Percentiles rank a stretch among this genome's conserved stretches.
Conservation (phyloP, 257 asterid genomes). For the Galeopsis tetrahit region DNA sequence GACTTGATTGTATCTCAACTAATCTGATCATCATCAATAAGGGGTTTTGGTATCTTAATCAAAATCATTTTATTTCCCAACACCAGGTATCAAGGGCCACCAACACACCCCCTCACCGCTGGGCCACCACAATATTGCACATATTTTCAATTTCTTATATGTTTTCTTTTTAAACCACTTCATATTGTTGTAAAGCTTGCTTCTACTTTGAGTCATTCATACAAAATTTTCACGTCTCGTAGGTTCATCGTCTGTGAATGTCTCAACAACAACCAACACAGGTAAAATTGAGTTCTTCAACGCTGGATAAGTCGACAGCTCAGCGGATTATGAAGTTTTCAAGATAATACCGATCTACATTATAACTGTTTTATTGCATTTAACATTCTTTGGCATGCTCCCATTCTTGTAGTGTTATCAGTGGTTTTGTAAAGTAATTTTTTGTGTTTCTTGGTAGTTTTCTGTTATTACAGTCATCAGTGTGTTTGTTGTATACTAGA, state of each 20-base stretch:
- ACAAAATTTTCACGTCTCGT: slow-evolving; percentile 13
- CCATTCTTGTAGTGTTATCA: slow-evolving; percentile 48
- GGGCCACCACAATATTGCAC: no score
- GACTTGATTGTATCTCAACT: no score
- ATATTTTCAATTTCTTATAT: background rate
- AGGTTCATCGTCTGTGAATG: slow-evolving; percentile 83
- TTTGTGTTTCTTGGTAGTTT: background rate
- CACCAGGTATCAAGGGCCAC: no score
- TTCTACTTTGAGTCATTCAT: background rate
- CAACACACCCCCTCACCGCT: no score
- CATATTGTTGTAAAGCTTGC: background rate
- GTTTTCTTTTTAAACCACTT: background rate
- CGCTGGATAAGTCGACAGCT: slow-evolving; percentile 61
- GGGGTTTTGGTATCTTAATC: no score
- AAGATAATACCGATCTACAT: slow-evolving; percentile 35
- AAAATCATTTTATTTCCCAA: no score
- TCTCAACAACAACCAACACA: slow-evolving; percentile 59
- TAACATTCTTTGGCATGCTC: slow-evolving; percentile 40
- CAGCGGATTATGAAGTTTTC: slow-evolving; percentile 29
- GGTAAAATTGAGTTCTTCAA: slow-evolving; percentile 76
- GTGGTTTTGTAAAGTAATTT: slow-evolving; percentile 21
- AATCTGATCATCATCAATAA: no score
- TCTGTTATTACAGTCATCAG: slow-evolving; percentile 5
- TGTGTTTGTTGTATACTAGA: slow-evolving; percentile 36
- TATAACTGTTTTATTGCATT: slow-evolving; percentile 48